Evolutionary conservation across 345 rosid species (phyloP), one percentile per base, ranked within the genome.

Genomic region (Populus deltoides): DNA sequence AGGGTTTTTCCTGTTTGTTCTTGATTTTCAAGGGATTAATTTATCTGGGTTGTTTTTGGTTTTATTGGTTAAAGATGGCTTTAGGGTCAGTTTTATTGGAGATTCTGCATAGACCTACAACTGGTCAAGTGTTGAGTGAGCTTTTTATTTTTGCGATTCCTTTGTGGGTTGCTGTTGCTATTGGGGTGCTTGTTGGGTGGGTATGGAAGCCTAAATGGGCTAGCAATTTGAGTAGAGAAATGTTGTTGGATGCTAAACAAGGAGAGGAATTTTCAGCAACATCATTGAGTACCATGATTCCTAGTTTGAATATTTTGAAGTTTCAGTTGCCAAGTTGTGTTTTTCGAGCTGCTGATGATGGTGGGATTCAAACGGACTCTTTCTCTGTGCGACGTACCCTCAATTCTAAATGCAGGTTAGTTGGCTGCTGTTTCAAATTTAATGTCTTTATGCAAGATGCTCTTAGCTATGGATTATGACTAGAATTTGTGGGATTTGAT

Each of bases 151-250:
- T 91, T 6, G 86, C 83, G 53, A 83, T 89, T 49, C 99, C 99
- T 33, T 72, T 96, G 1, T 96, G 99, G 98, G 76, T 89, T 79
- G 97, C 97, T 39, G 94, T 93, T 24, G n/a, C 89, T 68, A 80
- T 87, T 75, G 99, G 99, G 59, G 90, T 96, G 67, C 27, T 96
- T 55, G 97, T 92, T 8, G 99, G 99, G 24, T 96, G 99, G 99
- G 79, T 92, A 2, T 96, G 98, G 98, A 90, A 89, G 82, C 99
- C 98, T 41, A 90, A 87, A 66, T 96, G 99, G 99, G 97, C 97
- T 1, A 10, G 29, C 3, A 80, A 82, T 84, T 82, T 88, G 78
- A 83, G 83, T 20, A 83, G 86, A 76, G 86, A 87, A 7, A 77
- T 81, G 70, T 75, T 80, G 51, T 75, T 80, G 51, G 88, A 87